Evolutionary conservation across 495 filamentous ascomycete species (phyloP), one percentile per base, ranked within the genome.

Genomic region (Penicillium steckii): DNA sequence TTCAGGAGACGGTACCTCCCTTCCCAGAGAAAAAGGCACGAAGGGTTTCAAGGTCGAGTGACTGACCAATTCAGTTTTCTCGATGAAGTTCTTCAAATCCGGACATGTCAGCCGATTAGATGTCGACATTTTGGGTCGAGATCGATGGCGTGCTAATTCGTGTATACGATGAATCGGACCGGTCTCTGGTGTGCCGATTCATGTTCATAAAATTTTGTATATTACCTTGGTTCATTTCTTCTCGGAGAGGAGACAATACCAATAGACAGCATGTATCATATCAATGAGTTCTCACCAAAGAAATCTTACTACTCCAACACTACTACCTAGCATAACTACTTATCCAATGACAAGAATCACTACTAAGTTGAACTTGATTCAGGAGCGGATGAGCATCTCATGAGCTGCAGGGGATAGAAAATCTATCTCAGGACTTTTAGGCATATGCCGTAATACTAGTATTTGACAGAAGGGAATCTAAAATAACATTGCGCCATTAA

Each of bases 391-490:
- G n/a, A n/a, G n/a, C n/a, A n/a, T n/a, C n/a, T n/a, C n/a, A n/a
- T n/a, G n/a, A n/a, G n/a, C n/a, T n/a, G n/a, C n/a, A n/a, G n/a
- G n/a, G n/a, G n/a, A 37, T 18, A n/a, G 15, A 37, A 37, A 13
- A 15, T 37, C 33, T 37, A 37, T 15, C 33, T 17, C n/a, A 37
- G 18, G 33, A 18, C 15, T 37, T 37, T 37, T 37, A 37, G 33
- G 13, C 15, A 37, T 37, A 15, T 27, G 46, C 45, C 30, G 33
- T 32, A 12, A 52, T 37, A 25, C n/a, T n/a, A n/a, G n/a, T n/a
- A 40, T 35, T 17, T 47, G 48, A 46, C 7, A 37, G 22, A 50
- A 44, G 52, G 55, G 50, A 60, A 55, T 50, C 53, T 54, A 61
- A 44, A 49, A 51, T 33, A 41, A 37, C 15, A 37, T 19, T 55